phyloP scores from a whole-genome alignment of 2,329 filamentous ascomycete genomes.

The Grosmannia huntii region DNA sequence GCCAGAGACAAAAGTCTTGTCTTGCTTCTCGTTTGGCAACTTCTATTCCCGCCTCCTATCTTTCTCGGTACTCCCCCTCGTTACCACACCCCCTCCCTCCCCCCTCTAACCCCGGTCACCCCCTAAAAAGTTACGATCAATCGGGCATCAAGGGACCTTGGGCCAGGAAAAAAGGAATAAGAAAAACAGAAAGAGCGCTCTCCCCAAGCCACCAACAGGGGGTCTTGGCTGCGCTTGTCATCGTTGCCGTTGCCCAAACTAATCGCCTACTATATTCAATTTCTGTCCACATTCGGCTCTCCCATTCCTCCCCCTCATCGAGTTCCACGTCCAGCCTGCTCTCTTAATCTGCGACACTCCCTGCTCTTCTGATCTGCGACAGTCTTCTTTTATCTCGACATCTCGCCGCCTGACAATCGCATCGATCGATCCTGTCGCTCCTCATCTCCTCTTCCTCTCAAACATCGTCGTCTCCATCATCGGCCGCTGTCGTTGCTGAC shows the following conservation, averaged over 20 bases:
- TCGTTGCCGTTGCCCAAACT: neutral
- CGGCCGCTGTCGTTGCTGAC: slow-evolving; percentile 1
- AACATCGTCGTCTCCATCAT: neutral
- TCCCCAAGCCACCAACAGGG: neutral
- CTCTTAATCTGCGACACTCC: neutral
- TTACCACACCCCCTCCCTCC: neutral
- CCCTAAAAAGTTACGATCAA: neutral
- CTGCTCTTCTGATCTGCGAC: too few species aligned
- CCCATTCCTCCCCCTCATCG: neutral
- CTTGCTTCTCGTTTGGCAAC: neutral
- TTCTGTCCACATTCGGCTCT: neutral
- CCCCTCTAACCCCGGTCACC: neutral
- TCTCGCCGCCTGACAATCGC: neutral
- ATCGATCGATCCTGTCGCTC: neutral
- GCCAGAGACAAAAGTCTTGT: neutral
- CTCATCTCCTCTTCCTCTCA: neutral
- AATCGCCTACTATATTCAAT: neutral
- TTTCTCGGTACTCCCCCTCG: neutral
- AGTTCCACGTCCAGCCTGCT: neutral
- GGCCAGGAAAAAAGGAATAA: neutral
- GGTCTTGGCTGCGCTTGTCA: neutral
- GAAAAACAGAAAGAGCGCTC: neutral
- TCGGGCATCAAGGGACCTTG: neutral
- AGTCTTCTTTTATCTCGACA: too few species aligned
- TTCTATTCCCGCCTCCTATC: neutral